A percentile compares a stretch with the other conserved stretches of the same genome.
Conservation (phyloP, 2,329 filamentous ascomycete species). For the Laburnicola sp. region DNA sequence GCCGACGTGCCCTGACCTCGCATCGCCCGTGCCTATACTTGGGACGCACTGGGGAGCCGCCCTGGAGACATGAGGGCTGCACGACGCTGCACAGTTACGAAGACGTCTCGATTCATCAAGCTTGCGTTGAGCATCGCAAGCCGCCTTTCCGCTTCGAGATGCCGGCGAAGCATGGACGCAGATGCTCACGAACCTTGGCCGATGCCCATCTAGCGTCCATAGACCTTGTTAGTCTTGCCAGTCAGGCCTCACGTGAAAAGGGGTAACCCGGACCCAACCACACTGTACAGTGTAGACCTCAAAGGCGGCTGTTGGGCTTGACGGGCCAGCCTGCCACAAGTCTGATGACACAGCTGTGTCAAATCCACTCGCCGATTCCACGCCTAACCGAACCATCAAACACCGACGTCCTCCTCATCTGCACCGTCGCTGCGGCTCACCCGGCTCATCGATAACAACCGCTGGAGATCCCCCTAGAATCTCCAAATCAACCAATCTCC, state of each 20-base stretch:
- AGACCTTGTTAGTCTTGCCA: constrained; percentile 3
- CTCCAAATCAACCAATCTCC: constrained; percentile 18
- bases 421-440: constrained; percentile 13
- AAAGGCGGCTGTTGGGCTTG: constrained; percentile 5
- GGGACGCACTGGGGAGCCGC: constrained; percentile 13
- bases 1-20: background rate
- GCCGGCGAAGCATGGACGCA: constrained; percentile 14
- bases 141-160: constrained; percentile 25
- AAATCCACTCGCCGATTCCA: constrained; percentile 25
- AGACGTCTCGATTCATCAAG: constrained; percentile 22
- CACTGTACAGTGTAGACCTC: constrained; percentile 1
- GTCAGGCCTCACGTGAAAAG: constrained; percentile 35
- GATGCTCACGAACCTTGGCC: constrained; percentile 22
- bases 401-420: background rate
- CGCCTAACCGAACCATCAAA: constrained; percentile 3
- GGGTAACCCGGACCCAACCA: constrained; percentile 14
- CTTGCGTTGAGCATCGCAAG: constrained; percentile 26
- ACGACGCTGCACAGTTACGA: constrained; percentile 26
- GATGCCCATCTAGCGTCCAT: constrained; percentile 31
- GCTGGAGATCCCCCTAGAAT: constrained; percentile 21
- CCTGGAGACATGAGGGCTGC: constrained; percentile 11
- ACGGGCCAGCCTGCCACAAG: constrained; percentile 19
- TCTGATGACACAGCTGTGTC: constrained; percentile 19
- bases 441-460: constrained; percentile 15
- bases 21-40: background rate